These are phyloP conservation scores for Scenedesmus sp. DNA, from an alignment of 163 green algal species.

Conservation along the genomic window DNA sequence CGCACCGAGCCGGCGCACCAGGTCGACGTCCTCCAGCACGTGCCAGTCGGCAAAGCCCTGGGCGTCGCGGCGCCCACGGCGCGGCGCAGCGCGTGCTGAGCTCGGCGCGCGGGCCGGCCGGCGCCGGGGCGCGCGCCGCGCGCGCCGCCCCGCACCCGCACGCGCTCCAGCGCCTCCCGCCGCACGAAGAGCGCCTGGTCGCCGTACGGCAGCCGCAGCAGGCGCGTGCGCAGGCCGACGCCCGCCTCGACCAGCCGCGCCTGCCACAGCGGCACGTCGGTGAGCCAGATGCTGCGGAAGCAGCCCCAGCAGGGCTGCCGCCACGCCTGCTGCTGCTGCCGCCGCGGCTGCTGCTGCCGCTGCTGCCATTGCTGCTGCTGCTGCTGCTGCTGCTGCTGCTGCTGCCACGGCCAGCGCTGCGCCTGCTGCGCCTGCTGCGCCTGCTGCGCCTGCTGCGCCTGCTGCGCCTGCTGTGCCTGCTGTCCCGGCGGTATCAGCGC, in stretches of 20 bases:
- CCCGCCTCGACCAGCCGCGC: conserved; percentile 33
- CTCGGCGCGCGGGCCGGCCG: too few species aligned
- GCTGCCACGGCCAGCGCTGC: background rate
- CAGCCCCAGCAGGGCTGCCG: background rate
- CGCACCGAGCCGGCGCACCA: conserved; percentile 48
- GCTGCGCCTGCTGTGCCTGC: background rate
- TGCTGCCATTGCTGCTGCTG: background rate
- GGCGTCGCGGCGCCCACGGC: too few species aligned
- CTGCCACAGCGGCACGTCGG: conserved; percentile 12
- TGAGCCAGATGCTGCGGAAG: background rate
- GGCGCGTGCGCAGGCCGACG: conserved; percentile 60
- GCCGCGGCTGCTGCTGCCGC: background rate
- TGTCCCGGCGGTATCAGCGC: background rate
- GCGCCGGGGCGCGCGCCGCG: too few species aligned
- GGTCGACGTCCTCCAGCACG: conserved; percentile 57
- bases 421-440: background rate
- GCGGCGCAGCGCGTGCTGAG: too few species aligned
- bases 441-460: conserved; percentile 8
- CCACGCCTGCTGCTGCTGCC: background rate
- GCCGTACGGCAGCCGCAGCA: conserved; percentile 69
- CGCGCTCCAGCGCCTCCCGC: conserved; percentile 22
- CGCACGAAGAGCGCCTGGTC: conserved; percentile 80
- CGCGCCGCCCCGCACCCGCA: conserved; percentile 34
- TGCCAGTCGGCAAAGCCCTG: conserved; percentile 57
- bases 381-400: too few species aligned